phyloP scores from a whole-genome alignment of 345 rosid genomes.

The Murraya paniculata region DNA sequence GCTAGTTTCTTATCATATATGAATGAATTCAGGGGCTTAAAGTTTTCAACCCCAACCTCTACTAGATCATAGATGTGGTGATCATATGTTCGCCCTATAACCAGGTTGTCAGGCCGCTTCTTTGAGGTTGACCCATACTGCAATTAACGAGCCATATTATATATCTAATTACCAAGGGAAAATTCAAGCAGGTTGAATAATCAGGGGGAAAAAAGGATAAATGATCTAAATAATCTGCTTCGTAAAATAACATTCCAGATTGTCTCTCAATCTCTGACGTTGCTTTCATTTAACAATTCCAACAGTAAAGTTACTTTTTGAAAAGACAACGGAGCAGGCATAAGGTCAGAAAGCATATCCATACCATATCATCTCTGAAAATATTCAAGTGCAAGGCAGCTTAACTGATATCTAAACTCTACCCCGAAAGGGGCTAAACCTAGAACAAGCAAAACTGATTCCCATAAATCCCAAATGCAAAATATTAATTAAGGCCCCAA shows the following conservation, averaged over 20 bases:
- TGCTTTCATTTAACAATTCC: background rate
- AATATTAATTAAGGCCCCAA: background rate
- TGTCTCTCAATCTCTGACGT: background rate
- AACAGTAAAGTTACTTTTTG: background rate
- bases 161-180: background rate
- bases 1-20: constrained; percentile 73
- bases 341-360: background rate
- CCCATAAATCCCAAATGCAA: background rate
- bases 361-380: background rate
- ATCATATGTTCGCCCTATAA: constrained; percentile 81
- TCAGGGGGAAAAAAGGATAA: background rate
- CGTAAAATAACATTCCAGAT: background rate
- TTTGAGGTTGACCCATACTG: constrained; percentile 90
- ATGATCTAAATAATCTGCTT: background rate
- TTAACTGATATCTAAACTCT: background rate
- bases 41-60: constrained; percentile 93
- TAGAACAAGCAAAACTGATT: background rate
- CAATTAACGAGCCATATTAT: constrained; percentile 13
- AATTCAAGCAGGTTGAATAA: background rate
- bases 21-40: constrained; percentile 58
- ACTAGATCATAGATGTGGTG: constrained; percentile 84
- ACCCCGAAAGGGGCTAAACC: background rate
- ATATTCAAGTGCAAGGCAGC: background rate
- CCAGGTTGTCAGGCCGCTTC: constrained; percentile 89
- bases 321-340: background rate